Percentiles rank a stretch among this genome's conserved stretches.
Conservation (phyloP, 805 yeast species). For the Ogataea philodendri region DNA sequence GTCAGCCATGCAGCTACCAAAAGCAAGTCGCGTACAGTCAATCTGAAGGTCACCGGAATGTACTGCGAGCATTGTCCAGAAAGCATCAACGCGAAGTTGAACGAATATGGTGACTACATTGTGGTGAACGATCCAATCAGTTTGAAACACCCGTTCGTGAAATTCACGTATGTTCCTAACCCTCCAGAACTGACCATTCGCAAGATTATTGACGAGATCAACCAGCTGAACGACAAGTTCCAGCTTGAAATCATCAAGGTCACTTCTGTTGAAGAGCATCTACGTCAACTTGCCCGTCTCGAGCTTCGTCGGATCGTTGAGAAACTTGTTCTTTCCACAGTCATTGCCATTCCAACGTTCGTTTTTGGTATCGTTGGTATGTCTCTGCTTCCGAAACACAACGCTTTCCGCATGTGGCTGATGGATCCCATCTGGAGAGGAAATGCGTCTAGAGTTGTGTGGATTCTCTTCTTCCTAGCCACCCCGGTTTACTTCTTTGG, state of each 20-base stretch:
- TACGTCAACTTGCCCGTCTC: slow-evolving; percentile 44
- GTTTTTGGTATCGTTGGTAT: slow-evolving; percentile 67
- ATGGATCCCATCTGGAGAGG: slow-evolving; percentile 64
- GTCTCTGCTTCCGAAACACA: slow-evolving; percentile 49
- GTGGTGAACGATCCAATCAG: slow-evolving; percentile 56
- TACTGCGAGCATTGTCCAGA: slow-evolving; percentile 70
- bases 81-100: slow-evolving; percentile 46
- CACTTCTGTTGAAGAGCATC: slow-evolving; percentile 61
- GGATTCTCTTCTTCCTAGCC: slow-evolving; percentile 63
- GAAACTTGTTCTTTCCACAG: slow-evolving; percentile 48
- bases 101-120: slow-evolving; percentile 54
- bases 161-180: slow-evolving; percentile 63
- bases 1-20: slow-evolving; percentile 48
- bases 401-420: slow-evolving; percentile 49
- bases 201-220: slow-evolving; percentile 48
- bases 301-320: slow-evolving; percentile 47
- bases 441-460: slow-evolving; percentile 56
- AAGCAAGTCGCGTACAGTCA: slow-evolving; percentile 52
- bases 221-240: slow-evolving; percentile 45
- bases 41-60: slow-evolving; percentile 62
- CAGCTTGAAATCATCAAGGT: slow-evolving; percentile 53
- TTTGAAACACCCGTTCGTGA: slow-evolving; percentile 53
- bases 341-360: slow-evolving; percentile 63
- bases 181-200: slow-evolving; percentile 55
- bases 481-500: slow-evolving; percentile 75